Evolutionary conservation across 352 stramenopile genomes (phyloP).

Genomic region (Globisporangium ultimum): DNA sequence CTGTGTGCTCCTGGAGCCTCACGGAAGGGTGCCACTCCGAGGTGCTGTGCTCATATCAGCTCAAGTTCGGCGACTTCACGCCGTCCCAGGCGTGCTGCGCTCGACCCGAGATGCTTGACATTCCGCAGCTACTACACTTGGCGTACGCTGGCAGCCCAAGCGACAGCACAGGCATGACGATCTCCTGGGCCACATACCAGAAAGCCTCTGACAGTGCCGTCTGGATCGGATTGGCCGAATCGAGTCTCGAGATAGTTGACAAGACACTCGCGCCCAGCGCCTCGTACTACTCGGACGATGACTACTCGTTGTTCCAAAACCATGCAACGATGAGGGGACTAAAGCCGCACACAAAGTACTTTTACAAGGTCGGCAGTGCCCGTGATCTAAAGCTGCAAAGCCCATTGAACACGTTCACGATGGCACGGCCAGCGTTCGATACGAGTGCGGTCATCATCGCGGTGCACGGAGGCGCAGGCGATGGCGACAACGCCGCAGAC

Average conservation of each 20-base stretch:
- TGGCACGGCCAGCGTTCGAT: conserved; percentile 20
- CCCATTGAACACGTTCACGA: conserved; percentile 29
- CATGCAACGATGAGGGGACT: conserved; percentile 30
- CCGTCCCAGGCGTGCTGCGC: conserved; percentile 33
- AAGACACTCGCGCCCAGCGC: conserved; percentile 15
- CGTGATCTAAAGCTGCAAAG: conserved; percentile 23
- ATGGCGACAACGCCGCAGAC: conserved; percentile 28
- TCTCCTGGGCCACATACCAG: conserved; percentile 60
- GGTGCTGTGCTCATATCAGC: conserved; percentile 27
- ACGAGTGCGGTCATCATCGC: conserved; percentile 38
- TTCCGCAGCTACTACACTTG: conserved; percentile 57
- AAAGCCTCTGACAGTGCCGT: conserved; percentile 33
- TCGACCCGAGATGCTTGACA: conserved; percentile 26
- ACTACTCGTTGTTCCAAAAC: conserved; percentile 45
- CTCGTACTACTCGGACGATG: conserved; percentile 50
- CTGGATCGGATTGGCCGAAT: conserved; percentile 35
- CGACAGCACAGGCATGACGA: conserved; percentile 44
- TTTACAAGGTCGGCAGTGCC: conserved; percentile 42
- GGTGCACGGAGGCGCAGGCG: conserved; percentile 57
- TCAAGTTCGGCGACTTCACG: conserved; percentile 32
- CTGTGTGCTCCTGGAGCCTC: conserved; percentile 16
- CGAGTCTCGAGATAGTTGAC: conserved; percentile 19
- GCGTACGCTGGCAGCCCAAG: conserved; percentile 36
- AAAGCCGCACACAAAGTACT: conserved; percentile 34
- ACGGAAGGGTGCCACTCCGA: conserved; percentile 19